Base-by-base conservation (phyloP, 495 filamentous ascomycete species). In the Talaromyces trachyspermus region DNA sequence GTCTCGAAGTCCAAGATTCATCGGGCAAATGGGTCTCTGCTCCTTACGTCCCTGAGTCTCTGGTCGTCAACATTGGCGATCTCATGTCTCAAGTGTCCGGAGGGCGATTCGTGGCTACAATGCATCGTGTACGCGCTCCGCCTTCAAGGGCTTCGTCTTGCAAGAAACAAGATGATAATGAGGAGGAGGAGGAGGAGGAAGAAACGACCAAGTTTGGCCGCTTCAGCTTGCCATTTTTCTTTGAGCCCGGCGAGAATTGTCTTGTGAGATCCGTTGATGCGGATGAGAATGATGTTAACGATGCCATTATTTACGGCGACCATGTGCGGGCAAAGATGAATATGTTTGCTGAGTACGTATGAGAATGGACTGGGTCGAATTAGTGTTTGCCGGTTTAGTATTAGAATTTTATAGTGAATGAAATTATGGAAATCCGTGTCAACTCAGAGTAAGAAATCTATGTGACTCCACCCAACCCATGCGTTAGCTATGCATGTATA, bases 21-120 rank as follows among this genome's bases (percentile, higher is more conserved):
- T 52, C 57, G 1, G 65, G 61, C 2, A 54, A 63, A 19, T 75
- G 73, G 70, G 57, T 75, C 7, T 30, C 69, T 0, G 69, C 65
- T 3, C 69, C 70, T 1, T 72, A 72, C 48, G 52, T 73, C 3
- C 61, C 62, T 0, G 62, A 60, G n/a, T 66, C 61, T 1, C 54
- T 74, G 15, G 65, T 76, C 2, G 71, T 75, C 49, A 76, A 75
- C 46, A 68, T 78, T 32, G 73, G 75, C 11, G 71, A 78, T 52
- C 56, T 76, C 42, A 68, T 72, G 63, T 61, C 64, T 12, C 57
- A 52, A 37, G 66, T 74, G 24, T 70, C 68, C 8, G 71, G 70
- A 5, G 72, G 72, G 2, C 53, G 61, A 35, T 75, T 74, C 45
- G 64, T 66, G 32, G 74, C 72, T 2, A 76, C 72, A 0, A 56